A percentile compares a stretch with the other conserved stretches of the same genome.
Conservation (phyloP, 2,329 filamentous ascomycete genomes). For the Aspergillus costaricaensis region DNA sequence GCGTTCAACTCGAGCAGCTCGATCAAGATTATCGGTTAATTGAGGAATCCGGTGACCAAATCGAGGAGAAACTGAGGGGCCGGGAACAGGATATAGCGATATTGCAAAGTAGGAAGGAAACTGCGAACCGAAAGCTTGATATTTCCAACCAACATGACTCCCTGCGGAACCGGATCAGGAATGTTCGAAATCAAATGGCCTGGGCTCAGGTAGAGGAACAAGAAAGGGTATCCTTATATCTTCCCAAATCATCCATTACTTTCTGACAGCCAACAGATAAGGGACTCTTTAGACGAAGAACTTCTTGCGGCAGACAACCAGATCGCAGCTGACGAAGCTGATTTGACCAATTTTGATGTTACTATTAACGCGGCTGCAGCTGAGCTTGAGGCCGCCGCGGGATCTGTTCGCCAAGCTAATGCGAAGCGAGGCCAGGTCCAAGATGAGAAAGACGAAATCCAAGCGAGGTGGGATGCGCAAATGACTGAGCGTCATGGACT, state of each 20-base stretch:
- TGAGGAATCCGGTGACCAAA: conserved; percentile 74
- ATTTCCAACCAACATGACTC: conserved; percentile 66
- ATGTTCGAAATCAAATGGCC: conserved; percentile 68
- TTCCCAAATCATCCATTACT: not conserved
- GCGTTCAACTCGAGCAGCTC: conserved; percentile 88
- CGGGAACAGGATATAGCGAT: conserved; percentile 64
- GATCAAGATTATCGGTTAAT: conserved; percentile 89
- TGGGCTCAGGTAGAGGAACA: conserved; percentile 84
- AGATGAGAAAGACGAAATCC: conserved; percentile 51
- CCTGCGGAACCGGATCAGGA: conserved; percentile 62
- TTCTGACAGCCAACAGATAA: conserved; percentile 27
- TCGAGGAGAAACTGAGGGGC: conserved; percentile 63
- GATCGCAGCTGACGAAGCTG: conserved; percentile 50
- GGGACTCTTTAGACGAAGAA: conserved; percentile 39
- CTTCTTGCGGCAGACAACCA: conserved; percentile 45
- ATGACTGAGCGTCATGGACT: conserved; percentile 58
- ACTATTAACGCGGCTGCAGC: conserved; percentile 48
- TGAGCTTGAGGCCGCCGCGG: conserved; percentile 43
- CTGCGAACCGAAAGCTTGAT: conserved; percentile 65
- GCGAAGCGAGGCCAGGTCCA: conserved; percentile 47
- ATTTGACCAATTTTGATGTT: conserved; percentile 48
- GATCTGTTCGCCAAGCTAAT: conserved; percentile 48
- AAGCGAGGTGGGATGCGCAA: conserved; percentile 56
- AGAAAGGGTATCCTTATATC: conserved; percentile 54
- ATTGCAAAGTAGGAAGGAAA: conserved; percentile 60